Evolutionary conservation across 1,284 basidiomycete genomes (phyloP), one percentile per base, ranked within the genome.

Genomic region (Boletus chippewaensis): DNA sequence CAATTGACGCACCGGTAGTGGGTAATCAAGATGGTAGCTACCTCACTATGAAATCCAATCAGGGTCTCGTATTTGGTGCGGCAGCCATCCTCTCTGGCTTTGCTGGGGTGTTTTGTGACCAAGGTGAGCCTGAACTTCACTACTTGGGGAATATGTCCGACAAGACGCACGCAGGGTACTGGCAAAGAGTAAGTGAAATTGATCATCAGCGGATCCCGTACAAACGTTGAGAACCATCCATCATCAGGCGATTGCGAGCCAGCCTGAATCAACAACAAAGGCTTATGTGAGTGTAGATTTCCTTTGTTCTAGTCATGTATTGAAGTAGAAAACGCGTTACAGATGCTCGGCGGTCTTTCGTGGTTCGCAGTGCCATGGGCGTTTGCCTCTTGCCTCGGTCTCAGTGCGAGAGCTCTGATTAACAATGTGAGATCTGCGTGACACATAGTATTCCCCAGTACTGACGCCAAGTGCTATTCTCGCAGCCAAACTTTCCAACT

Each of bases 321-420:
- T 4, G 9, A 58, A 11, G 12, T 34, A 4, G 2, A 0, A 16
- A 47, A 43, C 15, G n/a, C 13, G n/a, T 36, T 36, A 32, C 45
- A 76, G 74, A 77, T 83, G 70, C 69, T 83, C 11, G 81, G 81
- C 9, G 81, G 79, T 6, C 59, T 79, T 24, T 79, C 79, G 0
- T 83, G 32, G 81, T 81, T 81, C 51, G 76, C 78, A 3, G 76
- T 83, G 4, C 80, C 80, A 4, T 79, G 77, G 65, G 71, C 74
- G 0, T 81, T 81, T 56, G 79, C 76, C 2, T 79, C 79, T 22
- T 77, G 76, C 47, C 68, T 82, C 47, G 81, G 80, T 7, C 67
- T 82, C 6, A 72, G 75, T 16, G 78, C 78, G 0, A 68, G 78
- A 15, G 79, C 74, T 1, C 69, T 81, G 15, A 59, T 74, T 18